phyloP scores from a whole-genome alignment of 441 rosid genomes.

The Mallotus repandus region DNA sequence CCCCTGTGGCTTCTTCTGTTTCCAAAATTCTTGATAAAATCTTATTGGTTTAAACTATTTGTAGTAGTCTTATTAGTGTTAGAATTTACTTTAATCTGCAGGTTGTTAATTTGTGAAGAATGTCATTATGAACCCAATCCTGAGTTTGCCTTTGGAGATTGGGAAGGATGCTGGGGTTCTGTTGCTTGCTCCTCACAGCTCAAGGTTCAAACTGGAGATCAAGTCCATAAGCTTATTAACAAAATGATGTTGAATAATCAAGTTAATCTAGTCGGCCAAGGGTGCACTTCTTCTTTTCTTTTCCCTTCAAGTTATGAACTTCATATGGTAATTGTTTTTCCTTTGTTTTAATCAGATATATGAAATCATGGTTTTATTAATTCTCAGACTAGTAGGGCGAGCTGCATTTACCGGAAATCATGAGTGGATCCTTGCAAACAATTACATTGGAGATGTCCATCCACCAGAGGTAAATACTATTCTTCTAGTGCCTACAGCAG shows the following conservation, averaged over 20 bases:
- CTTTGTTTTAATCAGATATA: not conserved
- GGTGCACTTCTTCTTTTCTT: conserved; percentile 43
- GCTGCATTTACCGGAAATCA: conserved; percentile 88
- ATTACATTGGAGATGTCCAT: conserved; percentile 45
- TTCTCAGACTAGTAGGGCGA: conserved; percentile 79
- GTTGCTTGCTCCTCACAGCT: conserved; percentile 30
- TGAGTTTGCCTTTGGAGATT: conserved; percentile 39
- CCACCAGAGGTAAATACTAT: conserved; percentile 66
- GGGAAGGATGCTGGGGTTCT: conserved; percentile 40
- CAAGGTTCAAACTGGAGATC: conserved; percentile 40
- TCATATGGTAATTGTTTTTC: conserved; percentile 3
- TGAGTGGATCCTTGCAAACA: conserved; percentile 75
- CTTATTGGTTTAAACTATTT: not conserved
- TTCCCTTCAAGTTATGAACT: not conserved
- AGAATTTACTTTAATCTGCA: conserved; percentile 22
- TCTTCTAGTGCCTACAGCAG: not conserved
- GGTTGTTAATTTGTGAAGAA: conserved; percentile 92
- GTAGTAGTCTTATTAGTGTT: not conserved
- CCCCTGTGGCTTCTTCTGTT: too few species aligned
- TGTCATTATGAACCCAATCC: conserved; percentile 47
- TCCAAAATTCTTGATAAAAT: too few species aligned
- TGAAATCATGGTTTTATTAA: conserved; percentile 10
- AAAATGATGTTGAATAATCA: conserved; percentile 79
- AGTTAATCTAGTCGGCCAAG: conserved; percentile 75
- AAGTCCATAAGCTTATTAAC: conserved; percentile 51